Evolutionary conservation across 1,284 basidiomycete species (phyloP).

Genomic region (Puccinia coronata): DNA sequence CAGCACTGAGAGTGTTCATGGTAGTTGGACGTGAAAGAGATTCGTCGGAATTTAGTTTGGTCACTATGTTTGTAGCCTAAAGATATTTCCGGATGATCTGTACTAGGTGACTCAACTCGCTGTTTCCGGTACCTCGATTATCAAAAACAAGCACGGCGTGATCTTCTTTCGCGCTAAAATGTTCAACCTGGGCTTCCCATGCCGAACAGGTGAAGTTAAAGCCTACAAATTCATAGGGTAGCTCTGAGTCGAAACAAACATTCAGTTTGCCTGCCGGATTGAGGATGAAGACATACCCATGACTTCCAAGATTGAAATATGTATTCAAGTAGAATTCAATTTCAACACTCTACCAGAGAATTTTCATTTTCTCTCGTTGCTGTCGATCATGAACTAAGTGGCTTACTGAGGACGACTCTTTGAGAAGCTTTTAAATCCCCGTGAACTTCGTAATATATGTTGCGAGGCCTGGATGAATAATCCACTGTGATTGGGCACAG

Average conservation of each 20-base stretch:
- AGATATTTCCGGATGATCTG: not conserved
- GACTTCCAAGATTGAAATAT: not conserved
- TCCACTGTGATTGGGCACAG: slow-evolving; percentile 65
- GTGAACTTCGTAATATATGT: slow-evolving; percentile 34
- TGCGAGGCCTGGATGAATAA: slow-evolving; percentile 54
- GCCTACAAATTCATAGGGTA: slow-evolving; percentile 54
- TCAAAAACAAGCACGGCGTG: slow-evolving; percentile 76
- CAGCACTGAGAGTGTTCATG: not conserved
- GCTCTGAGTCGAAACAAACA: not conserved
- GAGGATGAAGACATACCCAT: slow-evolving; percentile 9
- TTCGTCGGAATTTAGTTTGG: not conserved
- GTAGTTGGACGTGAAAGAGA: not conserved
- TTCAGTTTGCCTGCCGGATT: not conserved
- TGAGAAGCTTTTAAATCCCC: slow-evolving; percentile 21
- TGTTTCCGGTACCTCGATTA: slow-evolving; percentile 79
- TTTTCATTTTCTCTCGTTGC: too few species aligned
- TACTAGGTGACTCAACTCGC: not conserved
- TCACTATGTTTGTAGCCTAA: too few species aligned
- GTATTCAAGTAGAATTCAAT: not conserved
- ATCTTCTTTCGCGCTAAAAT: slow-evolving; percentile 55
- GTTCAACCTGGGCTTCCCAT: slow-evolving; percentile 57
- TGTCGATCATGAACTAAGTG: slow-evolving; percentile 43
- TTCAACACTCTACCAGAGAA: too few species aligned
- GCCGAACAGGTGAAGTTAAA: slow-evolving; percentile 58
- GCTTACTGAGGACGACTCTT: slow-evolving; percentile 11